Base-by-base conservation (phyloP, 1,139 yeast genomes). In the Yamadazyma taylorii region DNA sequence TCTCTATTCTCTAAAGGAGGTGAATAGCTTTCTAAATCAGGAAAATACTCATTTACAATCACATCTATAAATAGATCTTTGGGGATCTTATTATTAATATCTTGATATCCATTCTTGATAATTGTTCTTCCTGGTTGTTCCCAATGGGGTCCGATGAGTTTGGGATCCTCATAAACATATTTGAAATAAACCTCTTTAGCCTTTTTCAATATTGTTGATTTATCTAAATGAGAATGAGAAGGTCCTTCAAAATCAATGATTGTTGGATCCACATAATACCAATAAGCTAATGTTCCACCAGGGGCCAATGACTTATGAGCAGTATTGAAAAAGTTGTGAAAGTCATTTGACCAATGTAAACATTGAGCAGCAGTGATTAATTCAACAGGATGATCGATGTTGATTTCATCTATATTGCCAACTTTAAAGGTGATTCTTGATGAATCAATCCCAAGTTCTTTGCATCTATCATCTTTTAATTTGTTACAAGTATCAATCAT, bases 361-460 rank as follows among this genome's bases (percentile, higher is more conserved):
- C 75, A 69, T 43, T 70, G 72, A 4, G 75, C 77, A 5, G 70
- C 74, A 7, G 72, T 66, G 25, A 71, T 62, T 39, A 70, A 56
- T 42, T 66, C 73, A 4, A 43, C 47, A 4, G 51, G 51, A 27
- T 53, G 54, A 4, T 37, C 39, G n/a, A 41, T 47, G 21, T 58
- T 59, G 5, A 29, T 12, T 4, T 11, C 17, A 37, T 68, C 75
- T 5, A 62, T 69, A 2, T 70, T 58, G 0, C 71, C 71, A 12
- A 55, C 52, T 27, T 52, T 47, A 46, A 71, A 71, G 5, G 44
- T 30, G 22, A 71, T 60, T 13, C 66, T 48, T 2, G 53, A 38
- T 1, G 39, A 39, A 29, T 63, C 65, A 24, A 65, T 49, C 1
- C 60, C 66, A 45, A 65, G 47, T 32, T 57, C 54, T 17, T 50